Base-by-base conservation (phyloP, 805 yeast species). In the Myxozyma vanderwaltii region DNA sequence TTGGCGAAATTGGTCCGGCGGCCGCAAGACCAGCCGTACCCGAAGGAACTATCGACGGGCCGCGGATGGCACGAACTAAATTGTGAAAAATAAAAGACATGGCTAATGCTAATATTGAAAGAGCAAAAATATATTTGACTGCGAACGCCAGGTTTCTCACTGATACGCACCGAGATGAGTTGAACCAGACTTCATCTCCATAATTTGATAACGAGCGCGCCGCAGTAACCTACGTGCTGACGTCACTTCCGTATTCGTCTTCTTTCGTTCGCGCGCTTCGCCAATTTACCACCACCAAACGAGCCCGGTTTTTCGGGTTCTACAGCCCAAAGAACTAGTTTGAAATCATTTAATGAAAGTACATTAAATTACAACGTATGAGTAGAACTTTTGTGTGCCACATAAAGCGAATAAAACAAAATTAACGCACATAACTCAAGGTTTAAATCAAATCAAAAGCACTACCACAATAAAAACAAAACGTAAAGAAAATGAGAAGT, bases 1-100 rank as follows among this genome's bases (percentile, higher is more conserved):
- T 68, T 13, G 72, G 69, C 31, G 72, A 69, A 8, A 64, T 26
- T 15, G 67, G 50, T n/a, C 51, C 51, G 4, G 56, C 45, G 4
- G 44, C 17, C 17, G 38, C 40, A 3, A 44, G n/a, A 10, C 61
- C 64, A 19, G 58, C 53, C 4, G 58, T 31, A n/a, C 55, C 46
- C n/a, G 12, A 27, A 12, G 54, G 36, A 10, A 50, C 36, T 5
- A 50, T 39, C 53, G 46, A 24, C 45, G 54, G 47, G 4, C 58
- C 53, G 7, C 48, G 40, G 4, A 48, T 29, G 4, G 40, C 40
- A 10, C 52, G 54, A 24, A 47, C 40, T 41, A 48, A 2, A 21
- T 36, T 51, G 24, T 50, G 51, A 13, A 56, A 10, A 2, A 55
- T 19, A 6, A 50, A 55, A 15, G 54, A 43, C 54, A 49, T 49